Conservation (phyloP, 805 yeast species). For the Priceomyces fermenticarens region DNA sequence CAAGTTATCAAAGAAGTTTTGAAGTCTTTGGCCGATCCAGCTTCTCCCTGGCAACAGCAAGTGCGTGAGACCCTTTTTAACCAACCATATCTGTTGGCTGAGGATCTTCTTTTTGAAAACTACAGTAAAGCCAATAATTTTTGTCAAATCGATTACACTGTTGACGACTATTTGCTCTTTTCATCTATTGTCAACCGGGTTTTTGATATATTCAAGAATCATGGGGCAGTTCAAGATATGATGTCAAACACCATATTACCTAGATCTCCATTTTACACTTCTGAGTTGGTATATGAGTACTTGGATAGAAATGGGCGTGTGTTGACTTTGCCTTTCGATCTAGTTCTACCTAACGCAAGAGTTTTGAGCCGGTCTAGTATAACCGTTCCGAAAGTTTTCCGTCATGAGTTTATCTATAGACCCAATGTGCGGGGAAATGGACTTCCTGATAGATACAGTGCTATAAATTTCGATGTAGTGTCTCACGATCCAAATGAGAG, state of each 20-base stretch:
- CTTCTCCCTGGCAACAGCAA: conserved; percentile 92
- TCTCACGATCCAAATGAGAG: conserved; percentile 44
- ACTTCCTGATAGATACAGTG: conserved; percentile 74
- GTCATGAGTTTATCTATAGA: conserved; percentile 81
- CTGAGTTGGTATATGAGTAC: conserved; percentile 71
- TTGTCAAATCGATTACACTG: conserved; percentile 22
- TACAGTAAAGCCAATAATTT: conserved; percentile 23
- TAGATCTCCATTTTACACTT: conserved; percentile 62
- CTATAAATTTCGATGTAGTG: conserved; percentile 83
- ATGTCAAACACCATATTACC: conserved; percentile 73
- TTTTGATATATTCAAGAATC: conserved; percentile 61
- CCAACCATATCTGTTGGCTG: conserved; percentile 81
- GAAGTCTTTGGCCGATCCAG: conserved; percentile 79
- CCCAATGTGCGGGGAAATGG: conserved; percentile 54
- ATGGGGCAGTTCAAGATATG: conserved; percentile 83
- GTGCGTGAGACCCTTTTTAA: conserved; percentile 83
- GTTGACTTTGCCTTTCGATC: conserved; percentile 83
- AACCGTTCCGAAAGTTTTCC: conserved; percentile 56
- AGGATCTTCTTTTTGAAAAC: conserved; percentile 78
- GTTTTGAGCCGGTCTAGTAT: conserved; percentile 62
- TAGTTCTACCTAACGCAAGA: conserved; percentile 88
- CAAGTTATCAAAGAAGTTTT: conserved; percentile 85
- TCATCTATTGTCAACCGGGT: conserved; percentile 60
- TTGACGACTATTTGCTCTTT: conserved; percentile 52
- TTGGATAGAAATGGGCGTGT: conserved; percentile 86